These are phyloP conservation scores for Rhodotorula sp. DNA, from an alignment of 1,284 basidiomycete genomes.

Conservation along the genomic window DNA sequence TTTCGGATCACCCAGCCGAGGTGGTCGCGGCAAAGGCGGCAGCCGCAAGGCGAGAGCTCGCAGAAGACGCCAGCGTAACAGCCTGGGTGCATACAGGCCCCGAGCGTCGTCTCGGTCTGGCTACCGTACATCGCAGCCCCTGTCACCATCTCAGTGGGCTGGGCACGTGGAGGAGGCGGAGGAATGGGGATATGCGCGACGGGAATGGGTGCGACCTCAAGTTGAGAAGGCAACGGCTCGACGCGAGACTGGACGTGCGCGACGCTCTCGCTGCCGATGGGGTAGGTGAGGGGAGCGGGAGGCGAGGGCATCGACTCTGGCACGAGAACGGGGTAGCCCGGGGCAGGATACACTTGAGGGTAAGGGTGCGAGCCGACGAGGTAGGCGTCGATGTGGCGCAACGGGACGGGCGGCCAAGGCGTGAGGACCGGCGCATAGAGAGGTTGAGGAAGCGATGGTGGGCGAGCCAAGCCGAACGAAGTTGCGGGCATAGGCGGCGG, in stretches of 20 bases:
- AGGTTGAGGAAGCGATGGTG: not conserved
- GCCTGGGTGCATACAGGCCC: not conserved
- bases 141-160: not conserved
- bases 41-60: constrained; percentile 21
- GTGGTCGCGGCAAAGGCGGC: constrained; percentile 23
- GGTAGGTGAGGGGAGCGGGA: no score
- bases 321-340: not conserved
- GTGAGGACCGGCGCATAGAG: not conserved
- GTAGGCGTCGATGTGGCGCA: constrained; percentile 17
- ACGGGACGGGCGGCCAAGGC: constrained; percentile 17
- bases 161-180: no score
- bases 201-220: no score
- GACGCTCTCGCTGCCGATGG: no score
- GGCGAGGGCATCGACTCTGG: no score
- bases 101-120: not conserved
- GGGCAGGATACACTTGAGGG: not conserved
- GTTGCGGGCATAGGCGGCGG: not conserved
- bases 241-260: no score
- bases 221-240: no score
- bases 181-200: no score
- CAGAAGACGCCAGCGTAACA: constrained; percentile 8
- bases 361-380: not conserved
- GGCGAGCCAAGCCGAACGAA: not conserved
- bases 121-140: not conserved
- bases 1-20: constrained; percentile 11